A percentile compares a stretch with the other conserved stretches of the same genome.
These are phyloP conservation scores for Triticum timopheevii DNA, from an alignment of 176 grass and related monocot genomes.

Conservation along the genomic window DNA sequence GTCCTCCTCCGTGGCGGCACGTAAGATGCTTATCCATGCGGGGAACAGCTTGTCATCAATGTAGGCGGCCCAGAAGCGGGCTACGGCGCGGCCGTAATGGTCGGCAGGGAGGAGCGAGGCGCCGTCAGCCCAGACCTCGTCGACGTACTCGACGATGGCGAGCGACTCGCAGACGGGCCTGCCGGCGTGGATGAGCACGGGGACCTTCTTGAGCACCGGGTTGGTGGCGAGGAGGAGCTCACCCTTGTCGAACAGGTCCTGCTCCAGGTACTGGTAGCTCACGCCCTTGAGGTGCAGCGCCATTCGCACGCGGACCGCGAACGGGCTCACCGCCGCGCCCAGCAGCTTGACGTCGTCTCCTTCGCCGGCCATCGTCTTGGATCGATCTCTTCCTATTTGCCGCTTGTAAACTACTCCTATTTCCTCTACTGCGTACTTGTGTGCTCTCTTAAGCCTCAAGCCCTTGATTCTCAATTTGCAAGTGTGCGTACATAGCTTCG, in stretches of 20 bases:
- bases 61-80: neutral
- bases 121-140: neutral
- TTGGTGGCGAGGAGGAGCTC: neutral
- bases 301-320: slow-evolving; percentile 30
- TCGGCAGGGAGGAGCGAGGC: neutral
- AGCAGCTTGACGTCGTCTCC: slow-evolving; percentile 28
- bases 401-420: neutral
- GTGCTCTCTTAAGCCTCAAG: no score
- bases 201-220: no score
- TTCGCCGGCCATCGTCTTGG: neutral
- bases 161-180: neutral
- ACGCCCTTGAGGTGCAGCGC: slow-evolving; percentile 53
- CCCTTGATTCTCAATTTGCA: neutral
- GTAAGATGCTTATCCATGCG: neutral
- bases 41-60: neutral
- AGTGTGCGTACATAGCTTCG: neutral
- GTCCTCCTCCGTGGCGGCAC: neutral
- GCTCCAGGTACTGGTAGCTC: slow-evolving; percentile 27
- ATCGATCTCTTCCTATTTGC: neutral
- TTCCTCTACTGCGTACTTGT: neutral
- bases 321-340: slow-evolving; percentile 27
- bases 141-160: neutral
- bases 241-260: neutral
- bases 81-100: neutral
- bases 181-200: no score